Conservation (phyloP, 495 filamentous ascomycete genomes). For the Hyaloscypha bicolor region DNA sequence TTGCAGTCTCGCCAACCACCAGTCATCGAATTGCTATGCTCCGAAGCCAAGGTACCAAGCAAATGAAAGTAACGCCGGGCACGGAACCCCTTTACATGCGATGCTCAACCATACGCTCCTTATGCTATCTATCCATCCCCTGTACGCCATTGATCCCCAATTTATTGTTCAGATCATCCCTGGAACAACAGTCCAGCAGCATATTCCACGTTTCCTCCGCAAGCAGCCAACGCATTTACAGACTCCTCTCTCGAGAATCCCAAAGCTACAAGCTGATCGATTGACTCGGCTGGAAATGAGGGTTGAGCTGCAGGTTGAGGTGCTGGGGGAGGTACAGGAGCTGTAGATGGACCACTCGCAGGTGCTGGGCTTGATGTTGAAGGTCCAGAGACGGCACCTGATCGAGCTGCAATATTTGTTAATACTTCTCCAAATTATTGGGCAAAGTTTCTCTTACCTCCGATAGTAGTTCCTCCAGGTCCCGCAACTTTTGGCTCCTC, state of each 20-base stretch:
- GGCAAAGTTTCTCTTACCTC: slow-evolving; percentile 32
- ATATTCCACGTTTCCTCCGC: slow-evolving; percentile 81
- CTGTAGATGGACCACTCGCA: slow-evolving; percentile 32
- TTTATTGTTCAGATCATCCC: slow-evolving; percentile 32
- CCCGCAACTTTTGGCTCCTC: slow-evolving; percentile 87
- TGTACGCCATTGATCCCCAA: slow-evolving; percentile 16
- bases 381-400: slow-evolving; percentile 72
- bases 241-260: slow-evolving; percentile 80
- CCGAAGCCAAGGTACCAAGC: background rate
- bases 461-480: slow-evolving; percentile 81
- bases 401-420: slow-evolving; percentile 47
- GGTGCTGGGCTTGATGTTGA: slow-evolving; percentile 34
- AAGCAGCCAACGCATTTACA: slow-evolving; percentile 76
- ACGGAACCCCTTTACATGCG: slow-evolving; percentile 18
- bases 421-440: background rate
- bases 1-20: background rate
- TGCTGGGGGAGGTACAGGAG: slow-evolving; percentile 18
- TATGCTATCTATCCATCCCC: slow-evolving; percentile 24
- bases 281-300: slow-evolving; percentile 59
- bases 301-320: slow-evolving; percentile 19
- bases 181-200: slow-evolving; percentile 84
- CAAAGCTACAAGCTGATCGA: slow-evolving; percentile 74
- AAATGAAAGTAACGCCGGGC: slow-evolving; percentile 15
- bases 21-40: slow-evolving; percentile 14
- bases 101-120: slow-evolving; percentile 15